phyloP scores from a whole-genome alignment of 352 stramenopile genomes.

The Elongisporangium senticosum region DNA sequence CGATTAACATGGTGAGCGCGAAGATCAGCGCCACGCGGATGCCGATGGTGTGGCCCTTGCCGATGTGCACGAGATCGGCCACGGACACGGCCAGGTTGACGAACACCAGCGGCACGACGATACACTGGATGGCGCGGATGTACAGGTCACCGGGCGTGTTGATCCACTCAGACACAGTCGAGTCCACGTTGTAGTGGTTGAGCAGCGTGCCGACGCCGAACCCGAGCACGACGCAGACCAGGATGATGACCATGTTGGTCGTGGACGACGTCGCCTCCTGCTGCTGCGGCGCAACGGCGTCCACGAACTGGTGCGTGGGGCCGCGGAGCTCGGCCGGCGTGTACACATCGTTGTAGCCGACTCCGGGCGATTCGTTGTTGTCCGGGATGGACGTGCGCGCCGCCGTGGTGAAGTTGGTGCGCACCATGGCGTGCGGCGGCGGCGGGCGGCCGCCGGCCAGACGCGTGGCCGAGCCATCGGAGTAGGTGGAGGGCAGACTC shows the following conservation, averaged over 20 bases:
- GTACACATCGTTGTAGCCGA: conserved; percentile 47
- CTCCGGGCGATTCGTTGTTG: conserved; percentile 30
- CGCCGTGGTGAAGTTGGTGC: conserved; percentile 62
- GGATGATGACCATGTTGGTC: conserved; percentile 44
- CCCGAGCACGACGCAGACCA: conserved; percentile 41
- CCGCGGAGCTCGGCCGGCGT: conserved; percentile 25
- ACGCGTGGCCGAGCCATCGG: conserved; percentile 14
- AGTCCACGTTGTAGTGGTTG: conserved; percentile 43
- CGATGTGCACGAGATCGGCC: conserved; percentile 54
- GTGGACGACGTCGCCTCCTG: conserved; percentile 27
- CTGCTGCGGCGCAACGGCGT: conserved; percentile 20
- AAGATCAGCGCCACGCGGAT: conserved; percentile 40
- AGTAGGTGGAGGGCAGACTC: conserved; percentile 30
- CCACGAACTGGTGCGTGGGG: conserved; percentile 7
- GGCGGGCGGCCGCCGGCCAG: conserved; percentile 29
- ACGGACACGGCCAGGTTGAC: conserved; percentile 69
- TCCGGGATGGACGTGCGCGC: conserved; percentile 1
- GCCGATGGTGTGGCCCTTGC: conserved; percentile 35
- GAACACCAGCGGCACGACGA: conserved; percentile 78
- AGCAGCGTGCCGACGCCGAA: conserved; percentile 36
- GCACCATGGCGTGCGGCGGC: conserved; percentile 42
- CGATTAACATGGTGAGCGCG: conserved; percentile 36
- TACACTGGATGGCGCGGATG: conserved; percentile 66
- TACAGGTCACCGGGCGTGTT: conserved; percentile 69
- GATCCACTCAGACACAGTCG: conserved; percentile 49